Evolutionary conservation across 176 grass and related monocot genomes (phyloP), one percentile per base, ranked within the genome.

Genomic region (Bolboschoenus planiculmis): DNA sequence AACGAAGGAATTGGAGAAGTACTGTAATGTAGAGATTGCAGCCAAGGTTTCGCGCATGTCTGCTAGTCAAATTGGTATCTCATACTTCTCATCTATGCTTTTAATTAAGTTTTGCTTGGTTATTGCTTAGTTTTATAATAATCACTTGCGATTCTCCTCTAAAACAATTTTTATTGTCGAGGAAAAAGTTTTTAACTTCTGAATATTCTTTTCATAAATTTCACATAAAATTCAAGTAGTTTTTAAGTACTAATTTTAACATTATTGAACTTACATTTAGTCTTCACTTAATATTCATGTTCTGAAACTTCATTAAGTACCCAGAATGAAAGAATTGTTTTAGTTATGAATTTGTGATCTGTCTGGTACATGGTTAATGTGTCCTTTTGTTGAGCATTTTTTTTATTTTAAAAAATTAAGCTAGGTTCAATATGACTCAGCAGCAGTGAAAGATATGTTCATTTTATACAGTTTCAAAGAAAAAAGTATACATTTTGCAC

Each of bases 21-120:
- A 92, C 67, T 99, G 97, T 86, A 99, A 91, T 66, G 88, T 95
- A 86, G 97, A 96, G 87, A 91, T 99, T 84, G 93, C 89, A 13
- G 93, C 97, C 44, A 92, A 99, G 85, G 97, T 99, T 83, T 89
- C 87, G 3, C 86, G 81, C 11, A 85, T 90, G 62, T 93, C 96
- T 80, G 87, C 92, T 81, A 87, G 86, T 84, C 86, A 83, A 86
- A 91, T 90, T 86, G 97, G 97, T 99, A 99, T 85, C 78, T 63
- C 34, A 78, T 75, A 46, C 39, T 34, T 9, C 15, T 23, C 18
- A 76, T 85, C 31, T 83, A 73, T 35, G 4, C 35, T 73, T 57
- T 33, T 39, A 53, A 55, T 56, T 84, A 23, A 15, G 53, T 43
- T 36, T 74, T 39, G 31, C 11, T 36, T 31, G 2, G 5, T 39